Conservation (phyloP, 2,329 filamentous ascomycete species). For the Colletotrichum lindemuthianum region DNA sequence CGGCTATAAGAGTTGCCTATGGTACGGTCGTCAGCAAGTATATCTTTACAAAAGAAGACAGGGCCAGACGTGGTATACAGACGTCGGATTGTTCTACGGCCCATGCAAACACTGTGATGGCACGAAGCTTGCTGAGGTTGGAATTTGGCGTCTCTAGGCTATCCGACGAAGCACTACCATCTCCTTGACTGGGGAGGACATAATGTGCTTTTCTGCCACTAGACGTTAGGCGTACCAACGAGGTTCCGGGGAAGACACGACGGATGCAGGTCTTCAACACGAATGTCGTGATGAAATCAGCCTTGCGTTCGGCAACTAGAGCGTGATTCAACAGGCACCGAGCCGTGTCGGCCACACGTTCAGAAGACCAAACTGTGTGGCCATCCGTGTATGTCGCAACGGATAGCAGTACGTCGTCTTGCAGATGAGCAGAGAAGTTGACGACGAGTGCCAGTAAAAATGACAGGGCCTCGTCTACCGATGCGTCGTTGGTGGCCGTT, state of each 20-base stretch:
- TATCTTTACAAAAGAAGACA: not conserved
- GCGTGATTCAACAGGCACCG: constrained; percentile 44
- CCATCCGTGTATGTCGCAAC: constrained; percentile 46
- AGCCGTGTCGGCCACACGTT: constrained; percentile 44
- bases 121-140: not conserved
- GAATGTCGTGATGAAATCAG: constrained; percentile 60
- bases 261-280: constrained; percentile 73
- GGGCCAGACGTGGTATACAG: constrained; percentile 37
- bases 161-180: no score
- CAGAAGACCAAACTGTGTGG: constrained; percentile 51
- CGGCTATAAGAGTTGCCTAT: constrained; percentile 56
- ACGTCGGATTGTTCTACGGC: constrained; percentile 62
- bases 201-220: constrained; percentile 65
- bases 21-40: not conserved
- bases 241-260: constrained; percentile 71
- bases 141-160: no score
- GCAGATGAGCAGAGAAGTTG: constrained; percentile 15
- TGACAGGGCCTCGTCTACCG: not conserved
- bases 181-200: constrained; percentile 27
- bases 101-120: constrained; percentile 65
- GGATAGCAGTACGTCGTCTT: constrained; percentile 41
- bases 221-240: constrained; percentile 63
- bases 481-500: not conserved
- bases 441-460: constrained; percentile 10
- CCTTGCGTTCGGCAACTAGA: constrained; percentile 35